phyloP scores from a whole-genome alignment of 768 basidiomycete genomes.

The Rhodotorula sphaerocarpa region DNA sequence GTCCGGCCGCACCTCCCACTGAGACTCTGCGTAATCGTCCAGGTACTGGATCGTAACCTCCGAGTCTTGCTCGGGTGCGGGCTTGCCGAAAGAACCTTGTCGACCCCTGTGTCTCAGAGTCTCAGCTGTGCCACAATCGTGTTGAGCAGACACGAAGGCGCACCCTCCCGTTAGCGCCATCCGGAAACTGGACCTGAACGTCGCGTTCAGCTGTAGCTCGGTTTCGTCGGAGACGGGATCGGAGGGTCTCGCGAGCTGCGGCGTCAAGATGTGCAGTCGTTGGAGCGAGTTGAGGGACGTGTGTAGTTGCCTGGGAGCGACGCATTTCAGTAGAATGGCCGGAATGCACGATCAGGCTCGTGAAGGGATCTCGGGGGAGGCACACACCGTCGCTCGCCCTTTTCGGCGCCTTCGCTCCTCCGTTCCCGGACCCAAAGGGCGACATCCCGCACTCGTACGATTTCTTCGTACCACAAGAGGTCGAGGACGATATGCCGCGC shows the following conservation, averaged over 20 bases:
- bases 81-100: slow-evolving; percentile 58
- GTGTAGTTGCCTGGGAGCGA: slow-evolving; percentile 55
- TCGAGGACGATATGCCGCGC: slow-evolving; percentile 82
- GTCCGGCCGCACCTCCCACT: slow-evolving; percentile 69
- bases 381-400: slow-evolving; percentile 22
- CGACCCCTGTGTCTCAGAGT: slow-evolving; percentile 26
- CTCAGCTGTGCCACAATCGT: too few species aligned
- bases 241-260: background rate
- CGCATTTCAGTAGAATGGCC: slow-evolving; percentile 65
- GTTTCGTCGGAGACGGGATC: slow-evolving; percentile 2
- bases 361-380: background rate
- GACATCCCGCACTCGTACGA: slow-evolving; percentile 64
- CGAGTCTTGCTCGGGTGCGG: slow-evolving; percentile 53
- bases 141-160: slow-evolving; percentile 43
- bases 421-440: slow-evolving; percentile 55
- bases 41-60: slow-evolving; percentile 51
- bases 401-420: slow-evolving; percentile 23
- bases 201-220: slow-evolving; percentile 52
- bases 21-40: slow-evolving; percentile 71
- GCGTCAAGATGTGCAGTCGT: slow-evolving; percentile 61
- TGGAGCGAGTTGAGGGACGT: too few species aligned
- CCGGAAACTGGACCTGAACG: slow-evolving; percentile 69
- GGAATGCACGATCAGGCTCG: slow-evolving; percentile 41
- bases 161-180: slow-evolving; percentile 84
- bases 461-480: slow-evolving; percentile 74